These are phyloP conservation scores for Oleoguttula mirabilis DNA, from an alignment of 495 filamentous ascomycete species.

Conservation along the genomic window DNA sequence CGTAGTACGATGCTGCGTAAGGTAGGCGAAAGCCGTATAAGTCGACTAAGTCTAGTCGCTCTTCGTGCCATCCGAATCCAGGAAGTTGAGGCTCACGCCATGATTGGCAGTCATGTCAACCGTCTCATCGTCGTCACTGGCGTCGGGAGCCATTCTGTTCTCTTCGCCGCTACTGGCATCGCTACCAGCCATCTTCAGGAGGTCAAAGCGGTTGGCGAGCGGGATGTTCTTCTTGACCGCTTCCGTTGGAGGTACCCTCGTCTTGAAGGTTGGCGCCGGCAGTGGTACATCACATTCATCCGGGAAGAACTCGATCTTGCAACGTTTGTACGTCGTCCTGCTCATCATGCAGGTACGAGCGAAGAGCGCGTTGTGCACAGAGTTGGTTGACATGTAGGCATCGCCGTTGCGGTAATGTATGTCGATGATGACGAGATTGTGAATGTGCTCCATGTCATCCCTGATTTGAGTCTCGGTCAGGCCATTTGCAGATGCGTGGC, in stretches of 20 bases:
- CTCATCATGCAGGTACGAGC: constrained; percentile 72
- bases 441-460: constrained; percentile 70
- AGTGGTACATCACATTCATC: constrained; percentile 65
- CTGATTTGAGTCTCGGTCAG: constrained; percentile 54
- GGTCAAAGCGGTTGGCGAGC: constrained; percentile 50
- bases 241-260: constrained; percentile 28
- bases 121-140: constrained; percentile 5
- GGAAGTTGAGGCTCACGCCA: constrained; percentile 13
- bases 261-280: constrained; percentile 25
- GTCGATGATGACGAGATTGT: constrained; percentile 61
- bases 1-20: no score
- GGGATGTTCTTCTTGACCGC: constrained; percentile 30
- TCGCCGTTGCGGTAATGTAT: constrained; percentile 46
- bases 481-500: constrained; percentile 37
- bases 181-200: constrained; percentile 44
- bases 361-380: constrained; percentile 62
- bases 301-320: constrained; percentile 55
- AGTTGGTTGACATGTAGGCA: constrained; percentile 62
- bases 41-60: no score
- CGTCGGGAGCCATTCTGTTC: constrained; percentile 1
- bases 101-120: constrained; percentile 1
- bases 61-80: constrained; percentile 10
- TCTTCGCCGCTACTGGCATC: constrained; percentile 13
- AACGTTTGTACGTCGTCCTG: constrained; percentile 58
- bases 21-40: no score